These are phyloP conservation scores for Kickxella alabastrina DNA, from an alignment of 192 early-diverging fungal genomes.

Conservation along the genomic window DNA sequence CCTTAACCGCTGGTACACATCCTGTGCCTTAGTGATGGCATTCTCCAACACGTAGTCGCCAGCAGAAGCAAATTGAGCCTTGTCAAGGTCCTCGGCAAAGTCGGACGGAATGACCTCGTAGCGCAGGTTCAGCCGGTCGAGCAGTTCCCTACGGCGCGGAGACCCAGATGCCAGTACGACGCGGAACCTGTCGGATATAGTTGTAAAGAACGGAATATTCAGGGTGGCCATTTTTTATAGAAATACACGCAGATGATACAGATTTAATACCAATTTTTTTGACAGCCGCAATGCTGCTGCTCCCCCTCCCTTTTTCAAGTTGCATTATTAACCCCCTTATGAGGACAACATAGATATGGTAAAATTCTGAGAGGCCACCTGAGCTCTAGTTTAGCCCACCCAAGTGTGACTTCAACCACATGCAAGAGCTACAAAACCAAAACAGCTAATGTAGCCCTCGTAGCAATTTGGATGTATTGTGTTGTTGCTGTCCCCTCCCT, in stretches of 20 bases:
- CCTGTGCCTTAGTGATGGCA: conserved; percentile 64
- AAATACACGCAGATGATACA: no score
- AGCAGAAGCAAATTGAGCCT: conserved; percentile 54
- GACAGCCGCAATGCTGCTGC: no score
- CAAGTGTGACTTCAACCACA: no score
- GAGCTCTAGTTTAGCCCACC: no score
- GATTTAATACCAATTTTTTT: no score
- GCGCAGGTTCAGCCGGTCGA: conserved; percentile 52
- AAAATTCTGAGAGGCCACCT: no score
- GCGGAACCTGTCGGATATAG: conserved; percentile 32
- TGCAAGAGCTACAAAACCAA: no score
- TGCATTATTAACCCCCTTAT: no score
- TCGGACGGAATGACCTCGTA: conserved; percentile 66
- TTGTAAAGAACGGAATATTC: conserved; percentile 15
- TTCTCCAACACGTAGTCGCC: conserved; percentile 70
- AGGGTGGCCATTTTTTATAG: conserved; percentile 8
- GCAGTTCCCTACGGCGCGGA: conserved; percentile 74
- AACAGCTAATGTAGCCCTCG: no score
- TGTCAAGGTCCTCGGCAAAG: conserved; percentile 77
- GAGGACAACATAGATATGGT: neutral
- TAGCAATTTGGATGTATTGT: no score
- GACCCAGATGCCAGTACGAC: conserved; percentile 76
- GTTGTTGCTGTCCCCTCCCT: no score
- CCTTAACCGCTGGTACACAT: conserved; percentile 60
- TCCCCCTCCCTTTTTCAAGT: no score